These are phyloP conservation scores for Aschersonia sp. DNA, from an alignment of 2,329 filamentous ascomycete species.

Conservation along the genomic window DNA sequence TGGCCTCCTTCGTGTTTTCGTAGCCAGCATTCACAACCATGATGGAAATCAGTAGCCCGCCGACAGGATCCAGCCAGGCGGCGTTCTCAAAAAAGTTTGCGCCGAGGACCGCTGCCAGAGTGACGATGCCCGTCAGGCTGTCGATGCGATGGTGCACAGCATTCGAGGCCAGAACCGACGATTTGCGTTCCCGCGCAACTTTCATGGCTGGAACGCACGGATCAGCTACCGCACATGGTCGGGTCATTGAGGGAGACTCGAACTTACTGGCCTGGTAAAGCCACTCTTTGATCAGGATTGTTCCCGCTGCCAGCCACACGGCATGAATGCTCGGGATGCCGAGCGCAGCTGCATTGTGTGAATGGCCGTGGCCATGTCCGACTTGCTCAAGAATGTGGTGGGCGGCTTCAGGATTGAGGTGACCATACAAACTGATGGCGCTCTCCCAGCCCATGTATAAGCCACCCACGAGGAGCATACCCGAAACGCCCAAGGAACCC, in stretches of 20 bases:
- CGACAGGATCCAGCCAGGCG: constrained; percentile 86
- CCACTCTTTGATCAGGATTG: constrained; percentile 91
- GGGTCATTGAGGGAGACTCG: background rate
- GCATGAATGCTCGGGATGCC: constrained; percentile 75
- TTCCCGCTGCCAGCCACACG: constrained; percentile 83
- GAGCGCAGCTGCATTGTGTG: constrained; percentile 29
- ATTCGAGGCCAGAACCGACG: constrained; percentile 89
- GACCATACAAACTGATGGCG: constrained; percentile 49
- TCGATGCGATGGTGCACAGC: constrained; percentile 94
- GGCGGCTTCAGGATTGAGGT: constrained; percentile 56
- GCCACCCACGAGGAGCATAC: constrained; percentile 77
- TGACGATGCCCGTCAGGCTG: constrained; percentile 87
- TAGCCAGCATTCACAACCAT: constrained; percentile 87
- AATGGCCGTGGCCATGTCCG: constrained; percentile 51
- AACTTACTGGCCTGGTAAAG: constrained; percentile 88
- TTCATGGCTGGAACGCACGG: constrained; percentile 58
- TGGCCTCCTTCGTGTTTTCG: constrained; percentile 67
- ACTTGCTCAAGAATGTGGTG: constrained; percentile 48
- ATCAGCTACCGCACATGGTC: background rate
- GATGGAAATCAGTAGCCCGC: constrained; percentile 79
- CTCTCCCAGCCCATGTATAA: constrained; percentile 83
- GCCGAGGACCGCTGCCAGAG: constrained; percentile 74
- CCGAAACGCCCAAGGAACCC: constrained; percentile 83
- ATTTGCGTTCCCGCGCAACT: constrained; percentile 84
- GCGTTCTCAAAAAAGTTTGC: constrained; percentile 78